Percentiles rank a stretch among this genome's conserved stretches.
These are phyloP conservation scores for Solanum gracilifrons DNA, from an alignment of 257 asterid species.

Conservation along the genomic window DNA sequence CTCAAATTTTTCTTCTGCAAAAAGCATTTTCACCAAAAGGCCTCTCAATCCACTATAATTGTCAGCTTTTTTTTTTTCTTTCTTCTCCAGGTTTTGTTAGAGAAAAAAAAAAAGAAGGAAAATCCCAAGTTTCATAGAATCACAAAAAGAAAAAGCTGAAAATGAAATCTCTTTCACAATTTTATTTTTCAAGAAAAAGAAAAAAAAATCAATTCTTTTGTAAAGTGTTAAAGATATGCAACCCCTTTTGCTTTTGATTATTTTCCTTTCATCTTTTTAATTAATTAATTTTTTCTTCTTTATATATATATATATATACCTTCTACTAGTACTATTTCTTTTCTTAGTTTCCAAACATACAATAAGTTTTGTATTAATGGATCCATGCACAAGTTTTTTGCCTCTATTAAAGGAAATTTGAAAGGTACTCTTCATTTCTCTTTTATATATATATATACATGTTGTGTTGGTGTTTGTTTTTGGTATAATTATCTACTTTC, in stretches of 20 bases:
- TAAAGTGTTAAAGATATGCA: constrained; percentile 6
- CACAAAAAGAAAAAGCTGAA: constrained; percentile 10
- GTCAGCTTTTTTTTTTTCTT: neutral
- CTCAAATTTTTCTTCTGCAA: neutral
- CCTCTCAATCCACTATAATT: neutral
- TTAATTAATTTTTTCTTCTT: neutral
- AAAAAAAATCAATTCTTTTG: neutral
- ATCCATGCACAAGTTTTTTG: neutral
- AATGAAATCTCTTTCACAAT: constrained; percentile 1
- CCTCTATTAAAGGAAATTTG: neutral
- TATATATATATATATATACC: neutral
- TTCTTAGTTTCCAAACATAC: neutral
- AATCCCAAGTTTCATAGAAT: neutral
- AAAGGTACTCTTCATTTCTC: neutral
- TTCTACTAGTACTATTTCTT: neutral
- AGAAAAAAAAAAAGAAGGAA: neutral
- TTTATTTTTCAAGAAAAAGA: neutral
- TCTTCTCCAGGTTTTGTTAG: neutral
- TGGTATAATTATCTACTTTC: neutral
- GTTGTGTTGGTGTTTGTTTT: neutral
- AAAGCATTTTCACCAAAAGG: neutral
- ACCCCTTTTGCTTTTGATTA: constrained; percentile 1
- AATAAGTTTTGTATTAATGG: neutral
- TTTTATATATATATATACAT: neutral
- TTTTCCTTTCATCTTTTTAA: neutral